Evolutionary conservation across 2,329 filamentous ascomycete species (phyloP).

Genomic region (Moelleriella libera): DNA sequence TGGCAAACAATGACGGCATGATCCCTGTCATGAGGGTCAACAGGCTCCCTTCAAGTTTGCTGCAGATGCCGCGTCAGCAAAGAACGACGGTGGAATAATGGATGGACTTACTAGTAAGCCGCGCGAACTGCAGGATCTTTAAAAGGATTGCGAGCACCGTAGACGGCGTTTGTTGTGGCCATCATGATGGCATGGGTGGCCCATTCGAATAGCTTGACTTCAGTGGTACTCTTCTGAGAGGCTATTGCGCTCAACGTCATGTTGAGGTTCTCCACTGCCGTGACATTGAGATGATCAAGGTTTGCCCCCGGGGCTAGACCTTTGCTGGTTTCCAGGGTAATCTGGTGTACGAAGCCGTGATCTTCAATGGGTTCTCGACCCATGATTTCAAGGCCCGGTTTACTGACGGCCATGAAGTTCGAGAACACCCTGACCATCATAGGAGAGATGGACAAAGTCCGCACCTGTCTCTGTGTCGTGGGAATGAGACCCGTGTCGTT

Average conservation of each 20-base stretch:
- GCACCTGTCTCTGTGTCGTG: not conserved
- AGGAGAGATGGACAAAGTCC: not conserved
- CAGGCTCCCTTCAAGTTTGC: too few relatives aligned
- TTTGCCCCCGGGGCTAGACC: too few relatives aligned
- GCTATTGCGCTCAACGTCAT: too few relatives aligned
- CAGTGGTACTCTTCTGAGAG: too few relatives aligned
- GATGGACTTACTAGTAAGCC: not conserved
- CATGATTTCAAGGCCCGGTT: not conserved
- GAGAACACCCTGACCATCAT: not conserved
- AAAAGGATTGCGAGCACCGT: not conserved
- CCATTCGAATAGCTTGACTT: not conserved
- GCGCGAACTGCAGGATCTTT: not conserved
- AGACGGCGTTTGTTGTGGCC: not conserved
- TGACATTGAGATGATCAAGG: not conserved
- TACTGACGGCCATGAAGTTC: not conserved
- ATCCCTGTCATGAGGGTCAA: too few relatives aligned
- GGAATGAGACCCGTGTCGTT: not conserved
- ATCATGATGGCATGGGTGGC: not conserved
- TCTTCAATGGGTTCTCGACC: not conserved
- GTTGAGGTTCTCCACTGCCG: too few relatives aligned
- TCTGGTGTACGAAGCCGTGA: not conserved
- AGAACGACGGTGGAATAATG: too few relatives aligned
- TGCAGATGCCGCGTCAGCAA: too few relatives aligned
- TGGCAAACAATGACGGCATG: too few relatives aligned
- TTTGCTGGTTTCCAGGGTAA: not conserved